Conservation (phyloP, 2,329 filamentous ascomycete species). For the Trichoderma sp. region DNA sequence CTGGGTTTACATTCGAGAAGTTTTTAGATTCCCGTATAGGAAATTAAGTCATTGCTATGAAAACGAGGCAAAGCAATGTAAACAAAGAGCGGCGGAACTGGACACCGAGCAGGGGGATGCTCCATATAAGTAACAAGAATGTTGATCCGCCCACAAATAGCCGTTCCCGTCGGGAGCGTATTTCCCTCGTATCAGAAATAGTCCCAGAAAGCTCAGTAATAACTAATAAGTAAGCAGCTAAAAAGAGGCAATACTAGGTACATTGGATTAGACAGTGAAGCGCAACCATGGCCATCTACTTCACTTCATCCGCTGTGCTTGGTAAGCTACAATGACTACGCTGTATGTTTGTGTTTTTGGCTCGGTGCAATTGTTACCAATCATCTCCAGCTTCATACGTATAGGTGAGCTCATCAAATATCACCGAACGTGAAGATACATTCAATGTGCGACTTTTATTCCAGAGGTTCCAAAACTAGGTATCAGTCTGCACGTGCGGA, state of each 20-base stretch:
- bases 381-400: not conserved
- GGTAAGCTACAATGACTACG: not conserved
- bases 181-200: not conserved
- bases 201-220: not conserved
- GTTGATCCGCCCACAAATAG: conserved; percentile 15
- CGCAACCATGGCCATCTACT: not conserved
- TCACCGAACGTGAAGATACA: not conserved
- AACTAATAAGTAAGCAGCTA: not conserved
- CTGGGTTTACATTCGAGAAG: not conserved
- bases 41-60: not conserved
- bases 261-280: not conserved
- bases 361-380: not conserved
- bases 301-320: not conserved
- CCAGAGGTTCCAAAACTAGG: not conserved
- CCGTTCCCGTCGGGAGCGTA: conserved; percentile 1
- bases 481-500: not conserved
- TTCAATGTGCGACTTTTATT: not conserved
- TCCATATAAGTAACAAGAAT: not conserved
- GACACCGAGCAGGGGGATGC: not conserved
- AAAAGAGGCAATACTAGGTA: not conserved
- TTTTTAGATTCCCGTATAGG: not conserved
- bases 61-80: not conserved
- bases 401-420: not conserved
- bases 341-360: not conserved
- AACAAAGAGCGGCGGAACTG: not conserved